Evolutionary conservation across 495 filamentous ascomycete genomes (phyloP).

Genomic region (Cetradonia linearis): DNA sequence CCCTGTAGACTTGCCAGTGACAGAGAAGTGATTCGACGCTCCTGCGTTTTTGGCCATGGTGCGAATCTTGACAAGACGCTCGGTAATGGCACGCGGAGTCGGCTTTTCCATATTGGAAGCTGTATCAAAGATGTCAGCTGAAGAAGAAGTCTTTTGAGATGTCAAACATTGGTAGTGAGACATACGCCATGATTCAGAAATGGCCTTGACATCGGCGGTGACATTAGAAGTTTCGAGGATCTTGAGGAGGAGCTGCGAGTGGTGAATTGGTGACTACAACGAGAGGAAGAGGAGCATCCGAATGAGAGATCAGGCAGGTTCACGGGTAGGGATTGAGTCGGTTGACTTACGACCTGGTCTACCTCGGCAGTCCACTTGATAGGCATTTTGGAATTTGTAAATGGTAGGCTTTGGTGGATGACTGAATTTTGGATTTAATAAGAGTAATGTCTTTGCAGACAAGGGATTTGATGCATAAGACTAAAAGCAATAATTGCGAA

Average conservation of each 20-base stretch:
- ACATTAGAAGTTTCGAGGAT: slow-evolving; percentile 39
- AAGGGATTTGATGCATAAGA: neutral
- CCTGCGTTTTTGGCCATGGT: slow-evolving; percentile 21
- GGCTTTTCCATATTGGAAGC: slow-evolving; percentile 28
- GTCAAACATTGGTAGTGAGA: neutral
- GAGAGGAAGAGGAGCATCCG: neutral
- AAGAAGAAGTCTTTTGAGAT: neutral
- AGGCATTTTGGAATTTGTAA: slow-evolving; percentile 29
- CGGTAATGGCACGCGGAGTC: slow-evolving; percentile 41
- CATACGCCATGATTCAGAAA: slow-evolving; percentile 41
- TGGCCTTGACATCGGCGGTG: slow-evolving; percentile 31
- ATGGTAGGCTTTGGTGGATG: neutral
- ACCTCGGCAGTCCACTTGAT: slow-evolving; percentile 35
- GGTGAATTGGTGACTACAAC: neutral
- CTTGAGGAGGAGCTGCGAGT: slow-evolving; percentile 36
- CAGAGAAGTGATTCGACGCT: neutral
- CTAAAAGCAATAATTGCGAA: neutral
- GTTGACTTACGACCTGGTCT: slow-evolving; percentile 32
- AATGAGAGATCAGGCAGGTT: neutral
- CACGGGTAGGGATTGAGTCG: neutral
- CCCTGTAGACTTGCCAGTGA: neutral
- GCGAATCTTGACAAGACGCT: slow-evolving; percentile 38
- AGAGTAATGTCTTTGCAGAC: neutral
- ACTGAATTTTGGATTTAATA: neutral
- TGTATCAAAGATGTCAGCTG: slow-evolving; percentile 10